These are phyloP conservation scores for Galerina sulciceps DNA, from an alignment of 768 basidiomycete species.

Conservation along the genomic window DNA sequence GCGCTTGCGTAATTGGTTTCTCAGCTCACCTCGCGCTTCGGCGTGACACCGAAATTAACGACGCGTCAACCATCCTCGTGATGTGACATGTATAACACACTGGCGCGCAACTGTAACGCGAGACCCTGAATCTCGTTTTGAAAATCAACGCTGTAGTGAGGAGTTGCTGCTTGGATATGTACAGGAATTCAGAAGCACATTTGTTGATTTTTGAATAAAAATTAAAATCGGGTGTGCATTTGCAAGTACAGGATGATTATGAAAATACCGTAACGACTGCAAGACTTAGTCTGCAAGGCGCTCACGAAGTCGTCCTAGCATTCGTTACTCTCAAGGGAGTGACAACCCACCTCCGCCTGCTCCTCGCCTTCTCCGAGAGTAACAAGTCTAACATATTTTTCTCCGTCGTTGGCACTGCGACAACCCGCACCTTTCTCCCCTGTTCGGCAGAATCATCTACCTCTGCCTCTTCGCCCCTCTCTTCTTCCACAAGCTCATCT, in stretches of 20 bases:
- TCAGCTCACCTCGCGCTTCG: slow-evolving; percentile 3
- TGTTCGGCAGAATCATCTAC: slow-evolving; percentile 72
- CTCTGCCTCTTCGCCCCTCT: slow-evolving; percentile 78
- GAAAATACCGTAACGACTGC: not conserved
- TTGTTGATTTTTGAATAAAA: too few relatives aligned
- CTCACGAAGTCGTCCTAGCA: slow-evolving; percentile 34
- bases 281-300: not conserved
- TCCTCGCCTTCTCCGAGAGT: slow-evolving; percentile 34
- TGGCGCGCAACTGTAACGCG: too few relatives aligned
- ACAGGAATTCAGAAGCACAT: slow-evolving; percentile 15
- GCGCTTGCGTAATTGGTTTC: slow-evolving; percentile 24
- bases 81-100: slow-evolving; percentile 10
- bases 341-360: slow-evolving; percentile 43
- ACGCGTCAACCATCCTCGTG: slow-evolving; percentile 15
- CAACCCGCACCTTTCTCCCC: slow-evolving; percentile 56
- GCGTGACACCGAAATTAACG: slow-evolving; percentile 14
- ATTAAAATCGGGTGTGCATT: too few relatives aligned
- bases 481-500: slow-evolving; percentile 79
- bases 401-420: slow-evolving; percentile 40
- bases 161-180: too few relatives aligned
- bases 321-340: slow-evolving; percentile 39
- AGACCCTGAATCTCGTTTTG: too few relatives aligned
- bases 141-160: too few relatives aligned
- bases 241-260: too few relatives aligned
- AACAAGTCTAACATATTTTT: slow-evolving; percentile 28